Evolutionary conservation across 2,329 filamentous ascomycete genomes (phyloP).

Genomic region (Aspergillus piperis): DNA sequence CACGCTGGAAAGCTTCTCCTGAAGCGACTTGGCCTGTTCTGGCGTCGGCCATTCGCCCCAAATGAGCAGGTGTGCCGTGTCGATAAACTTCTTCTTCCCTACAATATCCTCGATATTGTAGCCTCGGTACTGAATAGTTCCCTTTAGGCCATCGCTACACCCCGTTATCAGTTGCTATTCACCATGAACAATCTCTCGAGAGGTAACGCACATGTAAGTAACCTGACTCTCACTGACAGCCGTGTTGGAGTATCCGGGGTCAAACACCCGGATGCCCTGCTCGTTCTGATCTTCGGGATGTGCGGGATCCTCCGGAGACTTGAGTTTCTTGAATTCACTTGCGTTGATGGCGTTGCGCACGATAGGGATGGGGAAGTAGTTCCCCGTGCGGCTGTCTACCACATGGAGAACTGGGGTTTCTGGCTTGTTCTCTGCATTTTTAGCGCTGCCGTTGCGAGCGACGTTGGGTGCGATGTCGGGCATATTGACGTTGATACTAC

Average conservation of each 20-base stretch:
- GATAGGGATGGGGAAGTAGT: conserved; percentile 2
- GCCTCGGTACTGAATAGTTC: background rate
- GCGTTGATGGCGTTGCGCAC: conserved; percentile 5
- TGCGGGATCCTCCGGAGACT: background rate
- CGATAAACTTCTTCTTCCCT: background rate
- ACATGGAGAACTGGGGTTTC: conserved; percentile 39
- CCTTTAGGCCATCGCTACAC: background rate
- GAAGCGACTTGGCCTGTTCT: background rate
- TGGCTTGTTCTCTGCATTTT: background rate
- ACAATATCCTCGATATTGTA: conserved; percentile 1
- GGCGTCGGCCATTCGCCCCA: background rate
- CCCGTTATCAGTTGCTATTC: background rate
- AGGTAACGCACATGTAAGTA: conserved; percentile 1
- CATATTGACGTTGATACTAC: background rate
- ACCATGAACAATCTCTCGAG: background rate
- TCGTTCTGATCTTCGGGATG: background rate
- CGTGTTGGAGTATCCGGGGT: conserved; percentile 2
- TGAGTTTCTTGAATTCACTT: background rate
- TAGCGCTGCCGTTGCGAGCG: background rate
- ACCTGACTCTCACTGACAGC: conserved; percentile 1
- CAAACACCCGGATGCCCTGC: background rate
- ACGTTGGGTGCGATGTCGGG: background rate
- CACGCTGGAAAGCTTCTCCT: background rate
- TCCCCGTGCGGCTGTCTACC: background rate
- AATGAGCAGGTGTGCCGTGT: background rate